Conservation (phyloP, 768 basidiomycete genomes). For the Suillus brevipes region DNA sequence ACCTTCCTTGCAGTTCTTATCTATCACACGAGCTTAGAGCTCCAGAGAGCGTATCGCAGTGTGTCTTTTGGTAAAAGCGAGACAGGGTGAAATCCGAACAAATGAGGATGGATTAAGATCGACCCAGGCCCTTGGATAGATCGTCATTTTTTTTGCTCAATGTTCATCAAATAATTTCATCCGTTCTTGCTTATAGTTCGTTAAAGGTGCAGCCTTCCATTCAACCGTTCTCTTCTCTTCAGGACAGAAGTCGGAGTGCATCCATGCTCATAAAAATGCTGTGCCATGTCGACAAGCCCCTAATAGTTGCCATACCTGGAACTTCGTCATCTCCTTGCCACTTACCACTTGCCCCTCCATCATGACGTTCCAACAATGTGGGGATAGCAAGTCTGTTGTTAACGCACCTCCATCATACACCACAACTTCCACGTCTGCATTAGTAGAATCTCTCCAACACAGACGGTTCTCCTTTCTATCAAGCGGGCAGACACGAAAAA, state of each 20-base stretch:
- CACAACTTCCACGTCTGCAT: not conserved
- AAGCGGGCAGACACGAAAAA: not conserved
- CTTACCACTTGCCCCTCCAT: not conserved
- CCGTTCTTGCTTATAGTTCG: not conserved
- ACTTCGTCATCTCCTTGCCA: not conserved
- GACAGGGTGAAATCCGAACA: not conserved
- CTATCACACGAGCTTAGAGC: not conserved
- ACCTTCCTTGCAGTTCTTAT: too few species aligned
- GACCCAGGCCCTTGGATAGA: not conserved
- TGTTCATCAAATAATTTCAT: not conserved
- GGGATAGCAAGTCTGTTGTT: not conserved
- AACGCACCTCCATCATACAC: not conserved
- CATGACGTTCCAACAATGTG: not conserved
- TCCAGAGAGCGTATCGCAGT: not conserved
- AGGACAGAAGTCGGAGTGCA: too few species aligned
- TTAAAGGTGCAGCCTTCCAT: not conserved
- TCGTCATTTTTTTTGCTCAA: not conserved
- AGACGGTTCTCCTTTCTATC: not conserved
- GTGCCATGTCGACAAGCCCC: too few species aligned
- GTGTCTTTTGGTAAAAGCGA: not conserved
- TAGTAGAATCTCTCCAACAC: not conserved
- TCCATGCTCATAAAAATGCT: too few species aligned
- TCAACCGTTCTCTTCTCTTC: not conserved
- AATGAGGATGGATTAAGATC: not conserved
- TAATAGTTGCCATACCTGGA: too few species aligned